These are phyloP conservation scores for Colletotrichum falcatum DNA, from an alignment of 2,329 filamentous ascomycete species.

Conservation along the genomic window DNA sequence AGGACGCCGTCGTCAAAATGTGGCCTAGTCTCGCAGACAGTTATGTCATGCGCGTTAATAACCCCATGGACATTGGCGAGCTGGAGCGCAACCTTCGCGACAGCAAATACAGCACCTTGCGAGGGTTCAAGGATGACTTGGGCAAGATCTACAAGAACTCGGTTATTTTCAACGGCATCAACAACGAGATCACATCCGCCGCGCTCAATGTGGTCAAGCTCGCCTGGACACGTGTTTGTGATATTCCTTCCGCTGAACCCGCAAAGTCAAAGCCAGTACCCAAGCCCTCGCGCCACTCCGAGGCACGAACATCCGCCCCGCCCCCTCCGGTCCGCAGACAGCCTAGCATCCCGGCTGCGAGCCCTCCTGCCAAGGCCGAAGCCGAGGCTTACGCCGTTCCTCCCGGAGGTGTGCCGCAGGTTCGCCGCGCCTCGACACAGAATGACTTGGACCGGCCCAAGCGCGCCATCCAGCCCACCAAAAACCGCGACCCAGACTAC, in stretches of 20 bases:
- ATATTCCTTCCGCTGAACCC: conserved; percentile 64
- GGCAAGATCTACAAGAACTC: conserved; percentile 84
- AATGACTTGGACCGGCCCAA: conserved; percentile 85
- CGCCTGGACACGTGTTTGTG: conserved; percentile 60
- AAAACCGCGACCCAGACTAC: conserved; percentile 92
- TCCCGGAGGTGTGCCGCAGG: conserved; percentile 81
- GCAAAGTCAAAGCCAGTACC: conserved; percentile 66
- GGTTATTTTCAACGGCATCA: conserved; percentile 82
- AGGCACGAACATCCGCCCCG: conserved; percentile 54
- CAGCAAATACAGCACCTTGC: conserved; percentile 73
- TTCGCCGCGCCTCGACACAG: conserved; percentile 85
- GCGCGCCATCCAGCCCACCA: conserved; percentile 91
- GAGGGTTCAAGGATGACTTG: conserved; percentile 80
- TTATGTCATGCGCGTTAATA: conserved; percentile 74
- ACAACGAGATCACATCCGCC: conserved; percentile 76
- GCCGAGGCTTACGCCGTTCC: conserved; percentile 76
- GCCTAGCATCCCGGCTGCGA: conserved; percentile 49
- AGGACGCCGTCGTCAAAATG: conserved; percentile 79
- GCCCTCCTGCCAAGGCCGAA: conserved; percentile 49
- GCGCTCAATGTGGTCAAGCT: conserved; percentile 68
- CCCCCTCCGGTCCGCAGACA: conserved; percentile 48
- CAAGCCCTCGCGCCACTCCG: conserved; percentile 60
- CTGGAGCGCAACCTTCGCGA: conserved; percentile 85
- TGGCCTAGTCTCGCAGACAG: conserved; percentile 82
- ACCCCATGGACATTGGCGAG: conserved; percentile 85